phyloP scores from a whole-genome alignment of 2,329 filamentous ascomycete species.

The Fusarium tricinctum region DNA sequence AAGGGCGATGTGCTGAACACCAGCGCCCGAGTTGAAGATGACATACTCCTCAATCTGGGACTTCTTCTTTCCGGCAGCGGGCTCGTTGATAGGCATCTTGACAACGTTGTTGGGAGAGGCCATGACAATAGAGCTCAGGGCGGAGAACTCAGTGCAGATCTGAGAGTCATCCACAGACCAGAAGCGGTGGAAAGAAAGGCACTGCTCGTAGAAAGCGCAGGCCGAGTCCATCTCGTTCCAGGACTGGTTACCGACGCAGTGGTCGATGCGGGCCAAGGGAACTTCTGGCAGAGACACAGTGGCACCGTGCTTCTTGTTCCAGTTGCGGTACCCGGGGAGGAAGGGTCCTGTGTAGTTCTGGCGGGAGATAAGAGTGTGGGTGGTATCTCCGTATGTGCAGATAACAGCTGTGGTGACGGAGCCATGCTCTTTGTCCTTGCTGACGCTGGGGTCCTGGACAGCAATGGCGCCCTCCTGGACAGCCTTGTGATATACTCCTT shows the following conservation, averaged over 20 bases:
- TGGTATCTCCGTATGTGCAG: slow-evolving; percentile 94
- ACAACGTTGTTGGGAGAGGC: slow-evolving; percentile 85
- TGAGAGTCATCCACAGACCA: slow-evolving; percentile 96
- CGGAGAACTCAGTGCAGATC: slow-evolving; percentile 93
- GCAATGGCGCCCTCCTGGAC: slow-evolving; percentile 73
- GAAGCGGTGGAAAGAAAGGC: slow-evolving; percentile 94
- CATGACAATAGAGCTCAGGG: slow-evolving; percentile 92
- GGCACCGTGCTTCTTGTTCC: slow-evolving; percentile 55
- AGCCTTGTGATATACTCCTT: slow-evolving; percentile 82
- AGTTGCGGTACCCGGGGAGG: slow-evolving; percentile 82
- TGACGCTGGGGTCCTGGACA: slow-evolving; percentile 70
- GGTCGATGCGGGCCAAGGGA: slow-evolving; percentile 83
- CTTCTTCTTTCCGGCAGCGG: slow-evolving; percentile 88
- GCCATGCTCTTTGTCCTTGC: slow-evolving; percentile 72
- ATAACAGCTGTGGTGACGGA: slow-evolving; percentile 82
- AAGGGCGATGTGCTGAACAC: slow-evolving; percentile 94
- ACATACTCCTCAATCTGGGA: slow-evolving; percentile 96
- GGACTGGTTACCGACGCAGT: slow-evolving; percentile 97
- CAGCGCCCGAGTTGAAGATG: slow-evolving; percentile 88
- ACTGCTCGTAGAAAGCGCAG: slow-evolving; percentile 84
- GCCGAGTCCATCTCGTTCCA: slow-evolving; percentile 87
- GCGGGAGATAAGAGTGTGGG: slow-evolving; percentile 89
- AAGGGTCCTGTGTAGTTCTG: slow-evolving; percentile 79
- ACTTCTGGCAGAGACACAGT: slow-evolving; percentile 71
- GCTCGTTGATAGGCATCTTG: slow-evolving; percentile 99